Evolutionary conservation across 2,329 filamentous ascomycete genomes (phyloP), one percentile per base, ranked within the genome.

Genomic region (Neofusicoccum ribis): DNA sequence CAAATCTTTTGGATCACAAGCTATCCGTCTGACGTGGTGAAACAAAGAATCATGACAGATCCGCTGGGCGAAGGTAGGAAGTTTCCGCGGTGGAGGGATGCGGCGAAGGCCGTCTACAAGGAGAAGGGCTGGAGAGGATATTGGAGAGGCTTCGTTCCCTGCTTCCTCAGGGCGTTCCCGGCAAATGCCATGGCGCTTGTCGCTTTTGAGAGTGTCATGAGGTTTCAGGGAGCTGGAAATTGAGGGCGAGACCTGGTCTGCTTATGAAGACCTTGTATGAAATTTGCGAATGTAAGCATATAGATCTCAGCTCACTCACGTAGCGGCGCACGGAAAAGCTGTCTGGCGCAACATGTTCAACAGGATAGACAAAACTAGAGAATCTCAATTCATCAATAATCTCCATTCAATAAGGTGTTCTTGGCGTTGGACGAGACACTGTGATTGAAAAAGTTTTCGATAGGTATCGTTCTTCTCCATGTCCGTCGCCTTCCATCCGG

Each of bases 11-110:
- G 95, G 95, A 77, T 97, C 49, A 92, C 91, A 17, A 91, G 90
- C 69, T 98, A 98, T 75, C 94, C 95, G 1, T 91, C 88, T 54
- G 94, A 98, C 76, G 91, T 97, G 23, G 89, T 98, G 64, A 98
- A 98, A 84, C 94, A 98, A 82, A 86, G 93, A 37, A 90, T 99
- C 75, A 98, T 99, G 95, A 97, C 94, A 14, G 95, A 98, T 78
- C 88, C 91, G 4, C 81, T 98, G 61, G 93, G 90, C 1, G 72
- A 70, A 3, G 73, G 70, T 65, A 85, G 88, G 67, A 86, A 82
- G 69, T 98, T 93, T 74, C 82, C 79, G 12, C 81, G 84, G 58
- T 98, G 95, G 95, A 87, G 84, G 74, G 88, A 94, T 70, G 95
- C 94, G 0, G 94, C 91, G 0, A 81, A 75, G 61, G 86, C 90